These are phyloP conservation scores for Aureobasidium namibiae DNA, from an alignment of 2,329 filamentous ascomycete species.

Conservation along the genomic window DNA sequence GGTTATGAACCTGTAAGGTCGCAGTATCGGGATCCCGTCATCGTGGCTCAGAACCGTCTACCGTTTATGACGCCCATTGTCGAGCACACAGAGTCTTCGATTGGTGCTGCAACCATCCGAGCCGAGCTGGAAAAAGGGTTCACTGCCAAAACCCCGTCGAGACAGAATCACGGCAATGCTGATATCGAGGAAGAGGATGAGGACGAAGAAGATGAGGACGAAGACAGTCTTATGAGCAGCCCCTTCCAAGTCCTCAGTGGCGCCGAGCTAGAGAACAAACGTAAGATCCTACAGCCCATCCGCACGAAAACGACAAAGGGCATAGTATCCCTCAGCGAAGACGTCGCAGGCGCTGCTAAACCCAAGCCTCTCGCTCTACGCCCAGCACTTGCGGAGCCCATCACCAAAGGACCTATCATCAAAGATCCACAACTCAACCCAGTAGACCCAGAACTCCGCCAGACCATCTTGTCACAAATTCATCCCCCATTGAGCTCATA, in stretches of 20 bases:
- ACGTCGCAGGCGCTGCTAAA: constrained; percentile 13
- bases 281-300: constrained; percentile 43
- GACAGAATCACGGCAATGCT: constrained; percentile 35
- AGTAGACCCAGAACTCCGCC: constrained; percentile 65
- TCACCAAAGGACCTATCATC: constrained; percentile 62
- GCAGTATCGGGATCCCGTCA: constrained; percentile 70
- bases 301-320: constrained; percentile 41
- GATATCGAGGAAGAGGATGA: constrained; percentile 30
- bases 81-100: constrained; percentile 83
- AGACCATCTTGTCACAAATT: constrained; percentile 65
- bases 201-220: constrained; percentile 29
- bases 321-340: constrained; percentile 27
- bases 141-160: constrained; percentile 70
- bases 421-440: constrained; percentile 82
- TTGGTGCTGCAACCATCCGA: constrained; percentile 57
- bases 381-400: constrained; percentile 20
- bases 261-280: constrained; percentile 30
- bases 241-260: constrained; percentile 58
- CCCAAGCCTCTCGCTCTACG: constrained; percentile 22
- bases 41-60: constrained; percentile 79
- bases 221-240: constrained; percentile 53
- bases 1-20: constrained; percentile 68
- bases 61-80: constrained; percentile 99
- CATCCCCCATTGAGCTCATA: constrained; percentile 68
- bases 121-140: constrained; percentile 47